Base-by-base conservation (phyloP, 257 asterid species). In the Solanum habrochaites region DNA sequence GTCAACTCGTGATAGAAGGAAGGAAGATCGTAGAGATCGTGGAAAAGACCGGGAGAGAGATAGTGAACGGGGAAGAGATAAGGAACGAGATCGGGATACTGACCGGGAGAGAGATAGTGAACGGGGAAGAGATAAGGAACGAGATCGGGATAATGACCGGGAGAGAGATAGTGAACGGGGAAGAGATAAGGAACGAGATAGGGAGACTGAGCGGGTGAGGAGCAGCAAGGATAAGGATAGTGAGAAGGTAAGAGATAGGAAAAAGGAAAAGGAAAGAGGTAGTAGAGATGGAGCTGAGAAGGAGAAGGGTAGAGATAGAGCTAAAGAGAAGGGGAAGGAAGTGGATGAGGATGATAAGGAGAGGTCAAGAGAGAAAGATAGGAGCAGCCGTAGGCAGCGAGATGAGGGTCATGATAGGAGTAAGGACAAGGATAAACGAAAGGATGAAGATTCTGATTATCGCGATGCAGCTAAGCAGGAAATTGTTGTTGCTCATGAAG, bases 141-240 rank as follows among this genome's bases (percentile, higher is more conserved):
- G 70, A 62, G 70, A 64, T 25, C 9, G 70, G 1, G 84, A 86
- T 2, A 35, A 5, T 71, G 82, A 62, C 27, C 18, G 72, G 29
- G 32, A 64, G 32, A 62, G 70, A 0, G 70, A 62, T 4, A 4
- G 15, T 62, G 70, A 62, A n/a, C 37, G 37, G 20, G 35, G 18
- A 13, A 6, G 72, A 66, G 72, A 66, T 3, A 66, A 66, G 72
- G 72, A 66, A 62, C 70, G 31, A n/a, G 70, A 62, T 11, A 31
- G 70, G 40, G 83, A 86, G 1, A 35, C 14, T 71, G 82, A 82
- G 11, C 74, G 82, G 73, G 88, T 60, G 37, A 69, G 42, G 92
- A 85, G 95, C 75, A 94, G 96, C 72, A 94, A 92, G 86, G 94
- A 85, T 85, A 96, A 93, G 89, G 99, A 94, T 83, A 92, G 94